Percentiles rank a stretch among this genome's conserved stretches.
phyloP scores from a whole-genome alignment of 805 yeast genomes.

The Saturnispora besseyi region DNA sequence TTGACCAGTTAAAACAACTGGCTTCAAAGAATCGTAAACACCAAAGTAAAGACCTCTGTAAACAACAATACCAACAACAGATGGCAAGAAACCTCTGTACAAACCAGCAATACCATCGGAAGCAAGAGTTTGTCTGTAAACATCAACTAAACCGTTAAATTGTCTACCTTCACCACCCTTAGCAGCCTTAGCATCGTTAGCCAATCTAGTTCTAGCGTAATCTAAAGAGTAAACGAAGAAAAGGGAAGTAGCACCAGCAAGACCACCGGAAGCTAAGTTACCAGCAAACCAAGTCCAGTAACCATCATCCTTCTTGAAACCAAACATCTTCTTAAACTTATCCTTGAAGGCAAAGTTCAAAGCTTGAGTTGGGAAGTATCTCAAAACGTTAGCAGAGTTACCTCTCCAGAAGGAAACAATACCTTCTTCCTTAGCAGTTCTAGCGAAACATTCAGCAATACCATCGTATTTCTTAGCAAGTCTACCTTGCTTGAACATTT shows the following conservation, averaged over 20 bases:
- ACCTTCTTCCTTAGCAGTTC: slow-evolving; percentile 95
- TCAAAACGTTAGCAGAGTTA: slow-evolving; percentile 97
- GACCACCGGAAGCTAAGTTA: slow-evolving; percentile 98
- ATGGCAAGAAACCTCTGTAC: slow-evolving; percentile 99
- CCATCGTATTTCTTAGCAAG: slow-evolving; percentile 78
- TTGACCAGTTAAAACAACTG: slow-evolving; percentile 88
- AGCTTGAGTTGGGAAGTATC: slow-evolving; percentile 99
- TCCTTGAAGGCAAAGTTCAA: slow-evolving; percentile 98
- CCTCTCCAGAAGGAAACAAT: slow-evolving; percentile 95
- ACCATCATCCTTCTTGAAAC: slow-evolving; percentile 92
- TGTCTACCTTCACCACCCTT: slow-evolving; percentile 77
- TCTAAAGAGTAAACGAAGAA: slow-evolving; percentile 93
- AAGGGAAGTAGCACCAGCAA: slow-evolving; percentile 94
- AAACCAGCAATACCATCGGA: slow-evolving; percentile 97
- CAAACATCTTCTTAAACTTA: slow-evolving; percentile 89
- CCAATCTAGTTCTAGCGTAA: slow-evolving; percentile 98
- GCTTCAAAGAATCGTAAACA: slow-evolving; percentile 93
- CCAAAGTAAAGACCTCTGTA: slow-evolving; percentile 99
- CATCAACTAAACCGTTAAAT: slow-evolving; percentile 95
- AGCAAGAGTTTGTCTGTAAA: slow-evolving; percentile 90
- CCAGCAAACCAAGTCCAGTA: slow-evolving; percentile 94
- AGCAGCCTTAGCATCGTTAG: slow-evolving; percentile 92
- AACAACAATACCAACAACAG: slow-evolving; percentile 94
- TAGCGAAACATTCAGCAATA: slow-evolving; percentile 86
- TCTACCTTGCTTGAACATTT: slow-evolving; percentile 97